Percentiles rank a stretch among this genome's conserved stretches.
Evolutionary conservation across 805 yeast genomes (phyloP).

Genomic region (Blastobotrys peoriensis): DNA sequence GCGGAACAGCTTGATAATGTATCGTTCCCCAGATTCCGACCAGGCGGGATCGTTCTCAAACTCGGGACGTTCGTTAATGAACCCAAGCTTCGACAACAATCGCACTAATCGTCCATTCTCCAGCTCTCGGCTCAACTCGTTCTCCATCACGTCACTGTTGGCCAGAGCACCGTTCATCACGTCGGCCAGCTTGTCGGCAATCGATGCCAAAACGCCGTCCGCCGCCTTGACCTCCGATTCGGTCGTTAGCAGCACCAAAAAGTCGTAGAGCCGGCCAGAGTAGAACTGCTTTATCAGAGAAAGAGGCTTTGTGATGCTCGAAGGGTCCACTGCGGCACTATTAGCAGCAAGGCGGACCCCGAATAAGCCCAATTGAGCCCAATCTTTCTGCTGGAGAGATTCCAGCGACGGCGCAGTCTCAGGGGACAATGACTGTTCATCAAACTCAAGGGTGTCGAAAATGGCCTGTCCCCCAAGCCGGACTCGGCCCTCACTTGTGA

Average conservation of each 20-base stretch:
- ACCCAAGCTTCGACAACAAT: slow-evolving; percentile 72
- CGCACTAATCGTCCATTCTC: slow-evolving; percentile 88
- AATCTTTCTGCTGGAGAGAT: slow-evolving; percentile 49
- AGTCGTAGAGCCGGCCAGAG: slow-evolving; percentile 16
- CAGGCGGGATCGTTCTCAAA: slow-evolving; percentile 49
- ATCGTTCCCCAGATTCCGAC: slow-evolving; percentile 72
- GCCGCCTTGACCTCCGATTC: slow-evolving; percentile 7
- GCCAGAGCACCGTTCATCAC: slow-evolving; percentile 18
- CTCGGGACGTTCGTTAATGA: slow-evolving; percentile 71
- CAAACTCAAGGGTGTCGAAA: slow-evolving; percentile 52
- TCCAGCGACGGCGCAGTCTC: slow-evolving; percentile 8
- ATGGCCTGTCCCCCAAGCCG: slow-evolving; percentile 69
- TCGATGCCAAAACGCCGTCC: slow-evolving; percentile 10
- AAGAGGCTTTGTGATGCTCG: slow-evolving; percentile 11
- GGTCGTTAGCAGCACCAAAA: slow-evolving; percentile 20
- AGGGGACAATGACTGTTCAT: slow-evolving; percentile 17
- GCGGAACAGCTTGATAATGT: slow-evolving; percentile 66
- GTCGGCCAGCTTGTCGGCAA: slow-evolving; percentile 20
- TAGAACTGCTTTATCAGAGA: slow-evolving; percentile 24
- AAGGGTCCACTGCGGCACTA: slow-evolving; percentile 11
- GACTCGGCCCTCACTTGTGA: slow-evolving; percentile 66
- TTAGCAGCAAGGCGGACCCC: slow-evolving; percentile 47
- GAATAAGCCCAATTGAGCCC: slow-evolving; percentile 51
- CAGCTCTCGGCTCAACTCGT: slow-evolving; percentile 54
- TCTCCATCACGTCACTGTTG: slow-evolving; percentile 27